These are phyloP conservation scores for Mollisiaceae sp. DNA, from an alignment of 2,329 filamentous ascomycete species.

Conservation along the genomic window DNA sequence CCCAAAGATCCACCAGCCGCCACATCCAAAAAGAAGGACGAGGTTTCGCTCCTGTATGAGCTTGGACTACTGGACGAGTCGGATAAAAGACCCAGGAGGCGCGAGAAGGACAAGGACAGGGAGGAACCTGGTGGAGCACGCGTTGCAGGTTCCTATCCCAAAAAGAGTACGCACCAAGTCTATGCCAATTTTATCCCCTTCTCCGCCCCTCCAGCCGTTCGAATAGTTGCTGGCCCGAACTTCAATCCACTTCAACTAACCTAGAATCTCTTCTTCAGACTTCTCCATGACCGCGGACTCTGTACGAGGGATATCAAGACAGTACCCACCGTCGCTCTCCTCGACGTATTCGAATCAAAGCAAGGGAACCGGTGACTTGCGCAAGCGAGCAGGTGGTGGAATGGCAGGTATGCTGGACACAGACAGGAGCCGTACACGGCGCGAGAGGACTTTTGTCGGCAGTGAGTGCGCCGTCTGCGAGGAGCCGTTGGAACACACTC, in stretches of 20 bases:
- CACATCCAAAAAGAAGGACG: slow-evolving; percentile 32
- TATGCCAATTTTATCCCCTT: slow-evolving; percentile 30
- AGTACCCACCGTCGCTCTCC: slow-evolving; percentile 20
- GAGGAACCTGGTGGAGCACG: slow-evolving; percentile 37
- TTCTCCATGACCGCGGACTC: slow-evolving; percentile 18
- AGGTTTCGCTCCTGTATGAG: slow-evolving; percentile 42
- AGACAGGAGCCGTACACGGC: slow-evolving; percentile 77
- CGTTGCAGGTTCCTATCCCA: slow-evolving; percentile 39
- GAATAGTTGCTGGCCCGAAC: slow-evolving; percentile 20
- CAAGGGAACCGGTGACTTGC: slow-evolving; percentile 33
- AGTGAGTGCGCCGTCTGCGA: slow-evolving; percentile 96
- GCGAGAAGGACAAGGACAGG: slow-evolving; percentile 37
- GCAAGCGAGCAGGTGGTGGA: slow-evolving; percentile 39
- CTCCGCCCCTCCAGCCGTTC: slow-evolving; percentile 24
- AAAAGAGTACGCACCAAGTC: slow-evolving; percentile 38
- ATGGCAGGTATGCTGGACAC: slow-evolving; percentile 73
- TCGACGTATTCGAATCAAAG: slow-evolving; percentile 28
- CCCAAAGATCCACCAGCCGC: slow-evolving; percentile 12
- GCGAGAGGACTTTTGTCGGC: slow-evolving; percentile 94
- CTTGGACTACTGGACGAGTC: slow-evolving; percentile 40
- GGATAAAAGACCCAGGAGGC: slow-evolving; percentile 40
- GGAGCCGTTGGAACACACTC: slow-evolving; percentile 92
- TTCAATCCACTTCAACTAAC: slow-evolving; percentile 25
- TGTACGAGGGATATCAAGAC: slow-evolving; percentile 19
- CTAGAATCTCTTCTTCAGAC: slow-evolving; percentile 24